Conservation (phyloP, 169 alveolate genomes). For the Plasmodium inui region DNA sequence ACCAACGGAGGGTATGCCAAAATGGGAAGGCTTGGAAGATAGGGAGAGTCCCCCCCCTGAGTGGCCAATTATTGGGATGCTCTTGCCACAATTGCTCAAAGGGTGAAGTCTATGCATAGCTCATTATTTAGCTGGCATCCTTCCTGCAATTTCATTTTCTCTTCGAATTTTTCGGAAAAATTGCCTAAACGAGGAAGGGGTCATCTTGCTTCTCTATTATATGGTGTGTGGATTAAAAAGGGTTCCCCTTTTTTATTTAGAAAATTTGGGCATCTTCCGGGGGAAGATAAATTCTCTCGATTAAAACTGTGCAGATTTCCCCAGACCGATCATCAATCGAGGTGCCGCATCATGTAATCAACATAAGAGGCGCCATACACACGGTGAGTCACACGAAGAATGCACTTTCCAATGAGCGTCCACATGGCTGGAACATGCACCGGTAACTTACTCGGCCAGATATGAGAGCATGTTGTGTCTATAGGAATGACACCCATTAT, state of each 20-base stretch:
- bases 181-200: conserved; percentile 24
- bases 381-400: background rate
- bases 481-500: conserved; percentile 67
- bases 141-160: conserved; percentile 55
- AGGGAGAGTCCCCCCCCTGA: background rate
- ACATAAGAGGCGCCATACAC: background rate
- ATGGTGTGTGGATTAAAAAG: background rate
- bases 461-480: conserved; percentile 16
- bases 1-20: background rate
- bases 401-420: too few relatives aligned
- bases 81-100: background rate
- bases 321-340: background rate
- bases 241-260: background rate
- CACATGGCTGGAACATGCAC: background rate
- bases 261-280: background rate
- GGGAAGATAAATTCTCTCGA: background rate
- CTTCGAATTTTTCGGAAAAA: conserved; percentile 67
- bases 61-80: background rate
- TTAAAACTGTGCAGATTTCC: background rate
- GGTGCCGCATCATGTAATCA: background rate
- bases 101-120: conserved; percentile 43
- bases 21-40: background rate
- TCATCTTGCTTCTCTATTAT: background rate
- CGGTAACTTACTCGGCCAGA: conserved; percentile 44
- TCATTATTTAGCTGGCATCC: conserved; percentile 73